Percentiles rank a stretch among this genome's conserved stretches.
Conservation (phyloP, 2,329 filamentous ascomycete genomes). For the Cercospora nicotianae region DNA sequence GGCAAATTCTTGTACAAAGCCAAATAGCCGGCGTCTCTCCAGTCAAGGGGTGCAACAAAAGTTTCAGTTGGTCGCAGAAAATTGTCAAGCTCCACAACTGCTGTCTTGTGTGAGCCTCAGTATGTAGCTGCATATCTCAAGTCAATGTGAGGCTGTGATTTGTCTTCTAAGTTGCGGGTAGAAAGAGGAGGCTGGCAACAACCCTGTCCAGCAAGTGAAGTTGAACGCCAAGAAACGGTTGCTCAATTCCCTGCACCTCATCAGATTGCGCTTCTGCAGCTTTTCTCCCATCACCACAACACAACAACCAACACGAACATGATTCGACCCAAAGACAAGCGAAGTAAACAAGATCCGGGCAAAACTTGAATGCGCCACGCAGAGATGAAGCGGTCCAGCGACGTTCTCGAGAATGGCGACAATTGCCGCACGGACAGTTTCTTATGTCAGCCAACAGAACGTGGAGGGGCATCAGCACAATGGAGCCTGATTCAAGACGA, state of each 20-base stretch:
- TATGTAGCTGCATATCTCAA: not conserved
- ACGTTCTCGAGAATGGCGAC: not conserved
- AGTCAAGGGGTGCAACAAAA: not conserved
- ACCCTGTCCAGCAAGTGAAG: not conserved
- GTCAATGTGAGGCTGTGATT: not conserved
- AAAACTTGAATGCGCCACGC: not conserved
- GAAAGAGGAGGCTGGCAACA: not conserved
- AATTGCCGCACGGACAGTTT: not conserved
- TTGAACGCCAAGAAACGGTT: not conserved
- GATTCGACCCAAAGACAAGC: not conserved
- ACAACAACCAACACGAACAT: not conserved
- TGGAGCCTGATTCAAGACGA: not conserved
- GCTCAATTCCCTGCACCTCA: not conserved
- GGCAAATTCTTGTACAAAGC: not conserved
- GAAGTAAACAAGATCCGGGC: not conserved
- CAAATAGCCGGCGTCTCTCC: not conserved
- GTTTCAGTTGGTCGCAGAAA: not conserved
- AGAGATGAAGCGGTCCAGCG: not conserved
- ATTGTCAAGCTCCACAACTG: not conserved
- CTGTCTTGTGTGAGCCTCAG: not conserved
- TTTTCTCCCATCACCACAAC: not conserved
- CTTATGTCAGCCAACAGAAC: not conserved
- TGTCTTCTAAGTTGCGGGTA: not conserved
- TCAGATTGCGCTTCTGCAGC: not conserved
- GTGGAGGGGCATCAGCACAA: not conserved